Evolutionary conservation across 805 yeast genomes (phyloP), one percentile per base, ranked within the genome.

Genomic region (Candida taoyuanica): DNA sequence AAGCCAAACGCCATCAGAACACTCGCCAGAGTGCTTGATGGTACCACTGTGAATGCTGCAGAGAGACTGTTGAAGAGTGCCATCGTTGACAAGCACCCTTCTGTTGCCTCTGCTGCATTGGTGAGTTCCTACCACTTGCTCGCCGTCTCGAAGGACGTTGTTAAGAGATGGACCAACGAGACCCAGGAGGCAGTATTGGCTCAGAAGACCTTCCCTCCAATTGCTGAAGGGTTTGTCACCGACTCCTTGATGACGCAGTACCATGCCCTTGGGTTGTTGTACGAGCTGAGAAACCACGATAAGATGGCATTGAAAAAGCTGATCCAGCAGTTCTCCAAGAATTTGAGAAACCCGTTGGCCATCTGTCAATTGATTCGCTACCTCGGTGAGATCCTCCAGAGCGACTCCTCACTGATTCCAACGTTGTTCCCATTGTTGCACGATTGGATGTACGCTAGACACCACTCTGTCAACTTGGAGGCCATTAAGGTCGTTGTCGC

Each of bases 1-100:
- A 87, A 88, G 58, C 96, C 98, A 40, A 84, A 93, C 59, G 98
- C 98, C 17, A 83, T 93, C 47, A 79, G 98, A 62, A 84, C 98
- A 0, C 73, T 93, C 54, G 78, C 89, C 16, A 76, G 95, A 48
- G 95, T 93, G 26, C 72, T 93, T 56, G 98, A 93, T 60, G 84
- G 81, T 17, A 73, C 87, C 23, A 89, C 96, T 8, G 95, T 94
- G 33, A 89, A 87, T 52, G 85, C 95, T 30, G 85, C 94, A 31
- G 98, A 93, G 65, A 77, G 98, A 56, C 70, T 87, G 47, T 80
- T 91, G 74, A 89, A 86, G 60, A 87, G 87, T 50, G 88, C 95
- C 27, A 82, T 93, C 49, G 97, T 93, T 43, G 96, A 87, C 65
- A 79, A 73, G 53, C 85, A 89, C 57, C 95, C 95, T 28, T 72